A percentile compares a stretch with the other conserved stretches of the same genome.
Conservation (phyloP, 1,139 yeast species). For the Schizosaccharomyces versatilis region DNA sequence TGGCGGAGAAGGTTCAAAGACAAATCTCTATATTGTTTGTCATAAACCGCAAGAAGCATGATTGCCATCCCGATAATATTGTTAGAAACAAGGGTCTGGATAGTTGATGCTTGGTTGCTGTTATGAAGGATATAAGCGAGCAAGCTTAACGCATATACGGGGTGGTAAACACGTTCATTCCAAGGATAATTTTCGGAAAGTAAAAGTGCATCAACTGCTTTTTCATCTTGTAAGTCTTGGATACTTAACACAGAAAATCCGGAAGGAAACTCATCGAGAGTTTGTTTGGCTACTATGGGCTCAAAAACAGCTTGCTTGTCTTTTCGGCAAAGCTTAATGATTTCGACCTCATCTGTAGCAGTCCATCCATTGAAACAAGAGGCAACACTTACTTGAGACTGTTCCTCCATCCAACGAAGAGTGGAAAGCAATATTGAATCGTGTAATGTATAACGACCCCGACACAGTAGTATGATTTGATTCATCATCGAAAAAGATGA, state of each 20-base stretch:
- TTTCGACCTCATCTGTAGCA: not conserved
- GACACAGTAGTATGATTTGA: not conserved
- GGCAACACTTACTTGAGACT: constrained; percentile 4
- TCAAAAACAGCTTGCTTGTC: not conserved
- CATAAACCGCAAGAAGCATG: not conserved
- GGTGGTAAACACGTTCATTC: not conserved
- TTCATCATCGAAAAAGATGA: constrained; percentile 11
- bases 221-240: not conserved
- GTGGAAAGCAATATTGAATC: not conserved
- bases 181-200: not conserved
- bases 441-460: not conserved
- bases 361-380: constrained; percentile 3
- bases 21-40: not conserved
- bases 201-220: not conserved
- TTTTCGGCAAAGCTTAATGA: not conserved
- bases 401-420: not conserved
- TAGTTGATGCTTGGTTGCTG: not conserved
- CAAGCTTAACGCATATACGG: not conserved
- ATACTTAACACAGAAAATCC: not conserved
- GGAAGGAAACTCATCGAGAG: not conserved
- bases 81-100: not conserved
- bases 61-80: not conserved
- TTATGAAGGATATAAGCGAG: not conserved
- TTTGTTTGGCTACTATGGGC: not conserved
- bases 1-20: constrained; percentile 3